Percentiles rank a stretch among this genome's conserved stretches.
Conservation (phyloP, 2,329 filamentous ascomycete genomes). For the Ophiostoma populinum region DNA sequence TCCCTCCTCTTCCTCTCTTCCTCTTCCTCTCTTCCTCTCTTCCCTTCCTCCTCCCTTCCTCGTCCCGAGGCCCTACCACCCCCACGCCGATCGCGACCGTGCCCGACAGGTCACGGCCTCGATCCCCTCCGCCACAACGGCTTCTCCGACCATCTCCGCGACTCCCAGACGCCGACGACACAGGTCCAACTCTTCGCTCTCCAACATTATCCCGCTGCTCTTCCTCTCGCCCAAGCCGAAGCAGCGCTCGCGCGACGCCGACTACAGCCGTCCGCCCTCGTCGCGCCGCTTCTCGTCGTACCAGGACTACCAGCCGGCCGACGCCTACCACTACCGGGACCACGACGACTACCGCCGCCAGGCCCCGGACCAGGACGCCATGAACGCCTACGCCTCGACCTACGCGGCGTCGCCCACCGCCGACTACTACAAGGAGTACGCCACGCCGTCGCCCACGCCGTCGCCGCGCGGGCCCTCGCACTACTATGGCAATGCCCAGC, state of each 20-base stretch:
- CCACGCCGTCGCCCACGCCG: constrained; percentile 38
- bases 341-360: constrained; percentile 16
- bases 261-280: constrained; percentile 2
- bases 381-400: constrained; percentile 25
- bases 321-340: constrained; percentile 8
- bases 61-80: background rate
- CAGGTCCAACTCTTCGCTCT: constrained; percentile 11
- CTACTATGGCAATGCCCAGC: constrained; percentile 23
- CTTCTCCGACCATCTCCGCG: constrained; percentile 8
- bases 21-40: background rate
- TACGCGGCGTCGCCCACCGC: constrained; percentile 29
- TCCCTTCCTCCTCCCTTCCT: background rate
- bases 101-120: constrained; percentile 12
- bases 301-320: background rate
- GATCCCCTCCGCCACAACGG: constrained; percentile 10
- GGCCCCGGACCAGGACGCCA: too few species aligned
- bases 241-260: constrained; percentile 5
- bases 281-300: background rate
- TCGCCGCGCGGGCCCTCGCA: constrained; percentile 31
- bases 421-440: constrained; percentile 33
- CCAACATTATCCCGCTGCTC: constrained; percentile 9
- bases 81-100: constrained; percentile 10
- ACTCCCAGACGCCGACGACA: constrained; percentile 11
- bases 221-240: constrained; percentile 11
- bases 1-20: background rate